Evolutionary conservation across 148 eudicot species (phyloP), one percentile per base, ranked within the genome.

Genomic region (Agrostemma githago): DNA sequence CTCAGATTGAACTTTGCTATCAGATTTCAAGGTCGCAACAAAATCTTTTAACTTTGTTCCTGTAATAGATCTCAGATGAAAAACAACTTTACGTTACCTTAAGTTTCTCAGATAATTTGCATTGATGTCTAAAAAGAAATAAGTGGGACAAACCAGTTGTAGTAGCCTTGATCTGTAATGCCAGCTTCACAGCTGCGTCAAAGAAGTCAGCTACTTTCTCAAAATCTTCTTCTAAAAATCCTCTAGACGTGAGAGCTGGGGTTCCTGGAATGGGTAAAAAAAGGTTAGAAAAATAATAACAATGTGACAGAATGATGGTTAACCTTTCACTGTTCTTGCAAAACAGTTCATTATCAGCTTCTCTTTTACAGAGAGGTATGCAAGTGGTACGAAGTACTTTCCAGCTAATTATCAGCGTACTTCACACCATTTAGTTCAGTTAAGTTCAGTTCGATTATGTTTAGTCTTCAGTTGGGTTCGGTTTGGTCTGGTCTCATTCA

Each of bases 21-120:
- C 83, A 43, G 97, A 89, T 74, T 86, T 83, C 90, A 96, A 68
- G 75, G 97, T 78, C 16, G 85, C 84, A 70, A 89, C 85, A 77
- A 96, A 96, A 88, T 96, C 99, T 84, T 96, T 96, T 84, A 96
- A 78, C 67, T 92, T 96, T 78, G 94, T 89, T n/a, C 99, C 99
- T 96, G 72, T 12, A 72, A 53, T 57, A 60, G 19, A 42, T 72
- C 8, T 58, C 68, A 48, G 56, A 66, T 38, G 56, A 14, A 67
- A 66, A 42, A 17, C 6, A 19, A 15, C 16, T 4, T 2, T 8
- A n/a, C 14, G 8, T 21, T 43, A 37, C 14, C 26, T 10, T 3
- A 34, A 26, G 15, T 21, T 46, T 39, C n/a, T 26, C 34, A 64
- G n/a, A 37, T 7, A 10, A 34, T 2, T 5, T 63, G 44, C 3